Evolutionary conservation across 495 filamentous ascomycete genomes (phyloP).

Genomic region (Neurospora pannonica): DNA sequence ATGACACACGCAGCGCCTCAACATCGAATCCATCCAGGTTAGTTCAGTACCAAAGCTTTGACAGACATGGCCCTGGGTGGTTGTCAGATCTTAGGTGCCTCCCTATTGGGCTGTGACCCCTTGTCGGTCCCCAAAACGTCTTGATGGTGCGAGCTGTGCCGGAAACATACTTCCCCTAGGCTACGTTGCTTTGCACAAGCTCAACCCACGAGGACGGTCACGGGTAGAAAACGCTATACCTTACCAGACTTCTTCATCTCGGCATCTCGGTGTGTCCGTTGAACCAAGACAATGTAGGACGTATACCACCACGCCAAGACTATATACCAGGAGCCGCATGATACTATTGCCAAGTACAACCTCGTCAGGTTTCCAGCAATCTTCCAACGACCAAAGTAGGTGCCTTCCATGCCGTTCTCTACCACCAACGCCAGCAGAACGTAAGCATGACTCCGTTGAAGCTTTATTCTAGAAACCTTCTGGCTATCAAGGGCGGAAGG

Average conservation of each 20-base stretch:
- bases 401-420: background rate
- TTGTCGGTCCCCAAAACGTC: background rate
- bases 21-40: background rate
- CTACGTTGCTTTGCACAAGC: background rate
- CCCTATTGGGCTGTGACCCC: background rate
- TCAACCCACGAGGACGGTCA: background rate
- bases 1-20: background rate
- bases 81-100: background rate
- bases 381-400: background rate
- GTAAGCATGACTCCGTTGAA: background rate
- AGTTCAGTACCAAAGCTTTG: background rate
- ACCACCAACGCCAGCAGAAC: background rate
- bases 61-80: background rate
- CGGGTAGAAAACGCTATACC: background rate
- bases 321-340: background rate
- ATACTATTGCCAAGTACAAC: background rate
- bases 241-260: background rate
- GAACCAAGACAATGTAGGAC: background rate
- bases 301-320: background rate
- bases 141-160: background rate
- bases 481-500: background rate
- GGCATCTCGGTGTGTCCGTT: background rate
- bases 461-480: background rate
- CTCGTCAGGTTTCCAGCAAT: background rate
- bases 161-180: background rate